Conservation (phyloP, 176 grass and related monocot species). For the Raddia distichophylla region DNA sequence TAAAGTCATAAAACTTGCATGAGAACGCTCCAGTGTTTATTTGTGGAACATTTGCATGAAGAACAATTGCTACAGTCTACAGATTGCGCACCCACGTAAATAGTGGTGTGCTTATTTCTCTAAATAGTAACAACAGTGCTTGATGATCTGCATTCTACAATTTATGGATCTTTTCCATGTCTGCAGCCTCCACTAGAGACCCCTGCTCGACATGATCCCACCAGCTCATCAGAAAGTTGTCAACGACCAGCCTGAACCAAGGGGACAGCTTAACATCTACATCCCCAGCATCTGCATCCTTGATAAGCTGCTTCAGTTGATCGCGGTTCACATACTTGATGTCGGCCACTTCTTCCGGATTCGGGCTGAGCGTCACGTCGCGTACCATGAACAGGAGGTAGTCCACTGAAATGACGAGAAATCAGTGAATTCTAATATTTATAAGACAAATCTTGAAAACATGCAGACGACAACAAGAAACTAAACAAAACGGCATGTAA, state of each 20-base stretch:
- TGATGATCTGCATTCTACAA: slow-evolving; percentile 35
- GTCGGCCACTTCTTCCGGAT: slow-evolving; percentile 73
- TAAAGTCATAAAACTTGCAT: not conserved
- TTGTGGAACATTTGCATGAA: not conserved
- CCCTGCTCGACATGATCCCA: slow-evolving; percentile 89
- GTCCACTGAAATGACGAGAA: slow-evolving; percentile 67
- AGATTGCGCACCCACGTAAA: not conserved
- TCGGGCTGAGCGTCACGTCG: slow-evolving; percentile 69
- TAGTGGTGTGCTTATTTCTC: not conserved
- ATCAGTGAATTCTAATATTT: not conserved
- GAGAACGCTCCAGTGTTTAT: not conserved
- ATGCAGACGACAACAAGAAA: not conserved
- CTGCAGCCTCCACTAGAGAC: slow-evolving; percentile 53
- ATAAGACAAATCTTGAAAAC: not conserved
- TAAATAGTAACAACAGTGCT: not conserved
- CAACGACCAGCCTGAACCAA: slow-evolving; percentile 92
- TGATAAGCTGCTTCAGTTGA: slow-evolving; percentile 68
- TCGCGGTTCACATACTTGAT: slow-evolving; percentile 74
- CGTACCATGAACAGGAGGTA: slow-evolving; percentile 87
- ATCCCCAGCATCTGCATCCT: slow-evolving; percentile 75
- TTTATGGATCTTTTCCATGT: slow-evolving; percentile 89
- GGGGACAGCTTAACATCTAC: slow-evolving; percentile 76
- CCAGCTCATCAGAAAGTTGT: slow-evolving; percentile 89
- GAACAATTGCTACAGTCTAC: not conserved
- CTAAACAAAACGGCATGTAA: not conserved